These are phyloP conservation scores for Ophiostoma tasmaniense DNA, from an alignment of 2,329 filamentous ascomycete species.

Conservation along the genomic window DNA sequence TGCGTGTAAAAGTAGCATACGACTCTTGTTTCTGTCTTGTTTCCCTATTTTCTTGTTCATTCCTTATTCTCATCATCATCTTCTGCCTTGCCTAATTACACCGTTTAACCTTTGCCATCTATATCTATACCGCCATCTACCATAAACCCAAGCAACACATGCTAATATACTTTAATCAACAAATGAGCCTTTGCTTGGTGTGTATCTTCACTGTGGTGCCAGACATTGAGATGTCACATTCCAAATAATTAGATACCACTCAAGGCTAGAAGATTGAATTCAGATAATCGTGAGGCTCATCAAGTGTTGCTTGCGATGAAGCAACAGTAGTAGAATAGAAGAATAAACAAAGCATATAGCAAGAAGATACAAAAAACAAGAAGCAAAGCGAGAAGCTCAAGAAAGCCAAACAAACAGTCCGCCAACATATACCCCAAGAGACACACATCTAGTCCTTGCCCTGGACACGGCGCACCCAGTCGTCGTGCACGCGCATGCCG, in stretches of 20 bases:
- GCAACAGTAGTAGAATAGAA: constrained; percentile 2
- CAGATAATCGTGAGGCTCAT: not conserved
- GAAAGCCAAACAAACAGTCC: not conserved
- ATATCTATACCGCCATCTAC: not conserved
- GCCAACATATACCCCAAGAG: not conserved
- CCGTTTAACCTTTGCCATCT: not conserved
- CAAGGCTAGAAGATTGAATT: not conserved
- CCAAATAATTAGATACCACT: not conserved
- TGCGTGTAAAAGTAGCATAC: constrained; percentile 14
- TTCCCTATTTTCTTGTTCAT: not conserved
- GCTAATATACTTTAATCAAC: not conserved
- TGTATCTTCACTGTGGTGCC: not conserved
- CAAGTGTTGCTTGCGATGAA: not conserved
- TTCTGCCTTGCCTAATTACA: not conserved
- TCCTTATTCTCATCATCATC: not conserved
- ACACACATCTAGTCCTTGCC: constrained; percentile 39
- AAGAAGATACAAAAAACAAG: not conserved
- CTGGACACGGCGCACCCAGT: constrained; percentile 74
- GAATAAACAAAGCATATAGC: not conserved
- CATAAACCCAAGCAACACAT: not conserved
- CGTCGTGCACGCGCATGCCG: constrained; percentile 69
- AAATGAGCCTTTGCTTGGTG: not conserved
- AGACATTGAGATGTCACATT: not conserved
- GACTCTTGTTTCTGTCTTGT: constrained; percentile 9
- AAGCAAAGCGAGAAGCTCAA: not conserved